Conservation (phyloP, 495 filamentous ascomycete genomes). For the Penicillium steckii region DNA sequence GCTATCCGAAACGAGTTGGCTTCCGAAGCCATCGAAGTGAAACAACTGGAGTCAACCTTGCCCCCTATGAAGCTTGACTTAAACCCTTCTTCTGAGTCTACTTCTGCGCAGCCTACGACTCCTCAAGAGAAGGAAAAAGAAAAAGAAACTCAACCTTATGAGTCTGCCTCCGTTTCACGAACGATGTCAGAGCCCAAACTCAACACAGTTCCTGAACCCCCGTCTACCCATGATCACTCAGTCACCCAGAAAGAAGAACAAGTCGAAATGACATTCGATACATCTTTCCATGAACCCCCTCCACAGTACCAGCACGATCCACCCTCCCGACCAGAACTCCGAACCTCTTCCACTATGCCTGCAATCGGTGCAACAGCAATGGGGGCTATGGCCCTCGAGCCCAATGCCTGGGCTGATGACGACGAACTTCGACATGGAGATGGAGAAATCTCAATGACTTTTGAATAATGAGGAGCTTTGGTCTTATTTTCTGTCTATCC, state of each 20-base stretch:
- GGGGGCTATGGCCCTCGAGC: slow-evolving; percentile 49
- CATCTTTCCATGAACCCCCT: slow-evolving; percentile 47
- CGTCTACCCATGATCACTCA: slow-evolving; percentile 17
- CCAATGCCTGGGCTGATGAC: slow-evolving; percentile 82
- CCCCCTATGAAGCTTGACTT: slow-evolving; percentile 83
- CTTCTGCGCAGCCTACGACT: slow-evolving; percentile 27
- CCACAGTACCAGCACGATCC: slow-evolving; percentile 15
- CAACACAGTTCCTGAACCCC: slow-evolving; percentile 12
- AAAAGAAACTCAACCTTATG: slow-evolving; percentile 46
- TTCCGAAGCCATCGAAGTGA: slow-evolving; percentile 70
- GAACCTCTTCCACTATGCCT: slow-evolving; percentile 40
- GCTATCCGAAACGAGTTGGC: slow-evolving; percentile 87
- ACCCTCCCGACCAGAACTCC: slow-evolving; percentile 37
- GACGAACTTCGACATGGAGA: slow-evolving; percentile 52
- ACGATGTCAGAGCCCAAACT: slow-evolving; percentile 32
- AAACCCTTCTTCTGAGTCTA: slow-evolving; percentile 28
- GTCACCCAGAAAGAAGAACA: slow-evolving; percentile 44
- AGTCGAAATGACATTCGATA: slow-evolving; percentile 74
- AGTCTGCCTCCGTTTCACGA: slow-evolving; percentile 25
- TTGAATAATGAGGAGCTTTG: slow-evolving; percentile 42
- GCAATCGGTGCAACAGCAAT: slow-evolving; percentile 25
- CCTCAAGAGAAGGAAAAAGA: slow-evolving; percentile 32
- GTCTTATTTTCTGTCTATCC: slow-evolving; percentile 9
- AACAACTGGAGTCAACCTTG: slow-evolving; percentile 81
- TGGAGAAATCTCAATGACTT: slow-evolving; percentile 58